Evolutionary conservation across 2,329 filamentous ascomycete species (phyloP).

Genomic region (Fusarium longipes): DNA sequence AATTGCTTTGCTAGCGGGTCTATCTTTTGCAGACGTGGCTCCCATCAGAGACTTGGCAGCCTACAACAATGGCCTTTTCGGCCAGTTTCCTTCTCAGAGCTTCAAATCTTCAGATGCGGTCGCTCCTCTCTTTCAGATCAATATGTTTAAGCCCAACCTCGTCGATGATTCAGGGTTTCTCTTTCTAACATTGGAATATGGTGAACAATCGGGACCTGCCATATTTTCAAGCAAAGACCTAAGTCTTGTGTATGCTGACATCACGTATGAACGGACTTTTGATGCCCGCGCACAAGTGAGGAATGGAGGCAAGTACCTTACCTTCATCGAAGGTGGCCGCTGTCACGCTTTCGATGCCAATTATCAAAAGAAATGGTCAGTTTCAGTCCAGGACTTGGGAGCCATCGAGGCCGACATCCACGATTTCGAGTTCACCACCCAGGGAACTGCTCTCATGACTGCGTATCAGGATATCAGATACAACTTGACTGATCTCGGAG

Average conservation of each 20-base stretch:
- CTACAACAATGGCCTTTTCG: slow-evolving; percentile 35
- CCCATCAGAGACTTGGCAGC: slow-evolving; percentile 25
- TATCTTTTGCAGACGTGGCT: slow-evolving; percentile 24
- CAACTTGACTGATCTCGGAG: slow-evolving; percentile 38
- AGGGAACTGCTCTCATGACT: slow-evolving; percentile 38
- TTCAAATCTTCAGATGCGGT: slow-evolving; percentile 36
- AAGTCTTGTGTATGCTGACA: slow-evolving; percentile 40
- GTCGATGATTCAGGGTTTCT: slow-evolving; percentile 37
- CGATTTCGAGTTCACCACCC: slow-evolving; percentile 39
- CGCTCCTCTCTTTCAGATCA: slow-evolving; percentile 41
- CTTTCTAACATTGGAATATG: slow-evolving; percentile 34
- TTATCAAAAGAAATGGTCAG: slow-evolving; percentile 40
- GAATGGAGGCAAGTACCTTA: slow-evolving; percentile 33
- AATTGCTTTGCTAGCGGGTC: slow-evolving; percentile 2
- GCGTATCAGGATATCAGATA: slow-evolving; percentile 42
- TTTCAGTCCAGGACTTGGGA: slow-evolving; percentile 28
- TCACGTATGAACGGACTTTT: slow-evolving; percentile 33
- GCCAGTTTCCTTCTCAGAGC: slow-evolving; percentile 35
- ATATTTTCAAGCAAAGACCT: slow-evolving; percentile 42
- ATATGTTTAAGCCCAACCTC: slow-evolving; percentile 29
- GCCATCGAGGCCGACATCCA: slow-evolving; percentile 36
- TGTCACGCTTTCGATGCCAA: slow-evolving; percentile 38
- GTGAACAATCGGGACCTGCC: slow-evolving; percentile 34
- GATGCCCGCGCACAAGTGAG: slow-evolving; percentile 38
- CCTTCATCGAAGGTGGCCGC: slow-evolving; percentile 37